phyloP scores from a whole-genome alignment of 345 rosid genomes.

The Isatis tinctoria region DNA sequence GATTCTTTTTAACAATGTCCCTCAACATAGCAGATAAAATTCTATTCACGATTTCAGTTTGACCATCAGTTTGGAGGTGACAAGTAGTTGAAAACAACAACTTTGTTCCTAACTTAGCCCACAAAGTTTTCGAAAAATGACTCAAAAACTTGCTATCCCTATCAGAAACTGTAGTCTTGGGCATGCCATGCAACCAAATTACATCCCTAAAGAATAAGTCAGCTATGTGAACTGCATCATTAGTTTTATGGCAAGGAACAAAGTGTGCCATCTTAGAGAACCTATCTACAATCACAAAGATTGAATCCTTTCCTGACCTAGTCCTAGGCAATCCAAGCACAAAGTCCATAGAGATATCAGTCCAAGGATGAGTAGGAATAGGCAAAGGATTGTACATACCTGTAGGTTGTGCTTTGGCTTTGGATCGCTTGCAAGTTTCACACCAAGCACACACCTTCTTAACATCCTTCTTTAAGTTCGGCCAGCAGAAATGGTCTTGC shows the following conservation, averaged over 20 bases:
- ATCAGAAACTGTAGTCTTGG: background rate
- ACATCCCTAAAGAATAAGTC: background rate
- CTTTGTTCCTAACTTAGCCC: background rate
- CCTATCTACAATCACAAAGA: background rate
- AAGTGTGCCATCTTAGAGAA: background rate
- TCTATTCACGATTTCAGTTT: no score
- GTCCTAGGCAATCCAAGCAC: background rate
- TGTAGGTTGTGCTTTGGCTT: background rate
- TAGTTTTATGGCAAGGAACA: no score
- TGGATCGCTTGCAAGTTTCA: background rate
- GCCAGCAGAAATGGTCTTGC: background rate
- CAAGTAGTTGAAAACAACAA: background rate
- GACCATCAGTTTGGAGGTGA: background rate
- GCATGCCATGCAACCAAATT: background rate
- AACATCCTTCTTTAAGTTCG: background rate
- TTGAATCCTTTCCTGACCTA: background rate
- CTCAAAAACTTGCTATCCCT: background rate
- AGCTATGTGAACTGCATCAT: background rate
- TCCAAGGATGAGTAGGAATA: background rate
- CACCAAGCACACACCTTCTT: no score
- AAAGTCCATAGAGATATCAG: background rate
- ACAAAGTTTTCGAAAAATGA: background rate
- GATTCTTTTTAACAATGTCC: no score
- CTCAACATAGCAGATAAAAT: no score
- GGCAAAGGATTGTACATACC: background rate